These are phyloP conservation scores for Solanum peruvianum DNA, from an alignment of 257 asterid genomes.

Conservation along the genomic window DNA sequence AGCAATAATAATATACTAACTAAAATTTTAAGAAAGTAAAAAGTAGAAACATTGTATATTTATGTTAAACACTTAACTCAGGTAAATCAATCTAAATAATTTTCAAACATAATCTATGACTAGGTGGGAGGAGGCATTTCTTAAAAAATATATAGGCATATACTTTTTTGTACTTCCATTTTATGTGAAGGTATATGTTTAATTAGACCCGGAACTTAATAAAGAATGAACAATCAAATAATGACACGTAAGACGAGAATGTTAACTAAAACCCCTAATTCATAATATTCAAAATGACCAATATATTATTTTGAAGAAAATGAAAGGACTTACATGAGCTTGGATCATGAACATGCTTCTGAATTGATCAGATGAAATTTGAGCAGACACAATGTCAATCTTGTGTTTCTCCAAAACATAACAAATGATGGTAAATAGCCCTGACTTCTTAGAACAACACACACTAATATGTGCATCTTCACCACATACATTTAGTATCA, in stretches of 20 bases:
- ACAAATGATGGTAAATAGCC: conserved; percentile 8
- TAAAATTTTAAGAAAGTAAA: not conserved
- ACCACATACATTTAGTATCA: conserved; percentile 16
- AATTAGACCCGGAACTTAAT: not conserved
- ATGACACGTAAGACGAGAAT: not conserved
- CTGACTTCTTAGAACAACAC: conserved; percentile 19
- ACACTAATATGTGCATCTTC: conserved; percentile 19
- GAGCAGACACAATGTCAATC: conserved; percentile 23
- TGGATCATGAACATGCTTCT: conserved; percentile 22
- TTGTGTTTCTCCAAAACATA: conserved; percentile 27
- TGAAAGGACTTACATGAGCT: conserved; percentile 1
- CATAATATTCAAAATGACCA: not conserved
- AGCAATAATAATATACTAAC: not conserved
- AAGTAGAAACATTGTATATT: not conserved
- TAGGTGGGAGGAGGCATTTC: not conserved
- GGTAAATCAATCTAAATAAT: not conserved
- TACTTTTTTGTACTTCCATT: not conserved
- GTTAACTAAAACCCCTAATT: not conserved
- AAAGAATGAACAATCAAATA: not conserved
- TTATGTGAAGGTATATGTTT: no score
- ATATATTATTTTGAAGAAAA: not conserved
- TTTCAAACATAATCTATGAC: not conserved
- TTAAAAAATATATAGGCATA: no score
- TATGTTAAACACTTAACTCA: not conserved
- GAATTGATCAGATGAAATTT: conserved; percentile 15